Evolutionary conservation across 2,329 filamentous ascomycete species (phyloP).

Genomic region (Sporothrix luriei): DNA sequence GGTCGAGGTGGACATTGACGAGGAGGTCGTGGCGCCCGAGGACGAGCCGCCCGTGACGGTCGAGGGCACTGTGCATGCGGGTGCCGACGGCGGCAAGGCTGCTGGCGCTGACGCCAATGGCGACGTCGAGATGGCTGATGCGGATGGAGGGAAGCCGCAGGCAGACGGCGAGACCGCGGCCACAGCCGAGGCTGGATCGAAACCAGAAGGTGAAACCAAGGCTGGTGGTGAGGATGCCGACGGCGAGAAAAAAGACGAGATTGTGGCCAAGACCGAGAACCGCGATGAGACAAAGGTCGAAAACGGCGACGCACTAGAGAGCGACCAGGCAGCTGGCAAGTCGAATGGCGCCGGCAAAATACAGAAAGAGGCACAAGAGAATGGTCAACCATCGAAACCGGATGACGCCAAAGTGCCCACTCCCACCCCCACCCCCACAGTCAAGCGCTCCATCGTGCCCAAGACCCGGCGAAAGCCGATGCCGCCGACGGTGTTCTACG

Average conservation of each 20-base stretch:
- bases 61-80: constrained; percentile 55
- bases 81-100: constrained; percentile 43
- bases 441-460: constrained; percentile 2
- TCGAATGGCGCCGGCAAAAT: background rate
- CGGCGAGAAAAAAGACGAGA: background rate
- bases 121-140: constrained; percentile 17
- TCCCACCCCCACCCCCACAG: background rate
- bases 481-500: constrained; percentile 69
- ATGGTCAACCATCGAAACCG: background rate
- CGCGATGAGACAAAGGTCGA: background rate
- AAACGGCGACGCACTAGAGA: background rate
- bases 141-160: background rate
- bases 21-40: constrained; percentile 16
- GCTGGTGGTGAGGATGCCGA: background rate
- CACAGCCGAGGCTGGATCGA: background rate
- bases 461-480: constrained; percentile 38
- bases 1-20: constrained; percentile 13
- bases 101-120: background rate
- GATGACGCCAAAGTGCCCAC: background rate
- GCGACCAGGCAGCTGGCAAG: background rate
- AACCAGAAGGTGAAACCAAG: constrained; percentile 3
- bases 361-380: background rate
- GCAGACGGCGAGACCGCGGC: background rate
- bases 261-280: background rate
- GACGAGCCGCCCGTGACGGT: constrained; percentile 40